Percentiles rank a stretch among this genome's conserved stretches.
Conservation (phyloP, 441 rosid genomes). For the Jatropha podagrica region DNA sequence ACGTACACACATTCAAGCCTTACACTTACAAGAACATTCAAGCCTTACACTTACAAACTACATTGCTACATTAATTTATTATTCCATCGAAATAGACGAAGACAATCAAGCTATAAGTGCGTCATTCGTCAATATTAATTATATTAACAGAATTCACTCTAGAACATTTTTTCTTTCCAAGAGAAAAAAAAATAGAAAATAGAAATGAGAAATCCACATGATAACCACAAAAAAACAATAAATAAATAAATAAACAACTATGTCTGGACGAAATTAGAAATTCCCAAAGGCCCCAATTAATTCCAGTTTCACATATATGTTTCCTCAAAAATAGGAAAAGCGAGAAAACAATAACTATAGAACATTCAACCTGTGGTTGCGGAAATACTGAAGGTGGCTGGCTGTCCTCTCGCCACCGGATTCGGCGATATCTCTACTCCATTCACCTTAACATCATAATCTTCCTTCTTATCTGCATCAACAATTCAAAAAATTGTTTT, state of each 20-base stretch:
- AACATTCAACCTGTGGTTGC: constrained; percentile 58
- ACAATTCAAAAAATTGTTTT: neutral
- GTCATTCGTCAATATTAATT: too few species aligned
- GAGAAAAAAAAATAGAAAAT: too few species aligned
- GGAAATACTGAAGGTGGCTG: constrained; percentile 73
- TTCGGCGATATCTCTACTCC: constrained; percentile 72
- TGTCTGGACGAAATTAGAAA: neutral
- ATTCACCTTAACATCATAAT: constrained; percentile 66
- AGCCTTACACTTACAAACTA: neutral
- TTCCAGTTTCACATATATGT: neutral
- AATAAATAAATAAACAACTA: neutral
- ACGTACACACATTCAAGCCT: too few species aligned
- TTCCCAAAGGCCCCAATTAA: neutral
- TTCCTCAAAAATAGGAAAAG: neutral
- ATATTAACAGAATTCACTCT: neutral
- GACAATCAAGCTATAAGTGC: neutral
- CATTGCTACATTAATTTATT: neutral
- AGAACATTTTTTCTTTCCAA: too few species aligned
- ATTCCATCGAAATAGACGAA: neutral
- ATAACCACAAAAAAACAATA: neutral
- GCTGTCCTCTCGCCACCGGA: constrained; percentile 66
- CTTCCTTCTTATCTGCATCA: constrained; percentile 56
- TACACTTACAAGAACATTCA: too few species aligned
- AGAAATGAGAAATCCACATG: neutral
- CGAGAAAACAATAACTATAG: neutral